Evolutionary conservation across 2,329 filamentous ascomycete genomes (phyloP).

Genomic region (Colletotrichum kahawae): DNA sequence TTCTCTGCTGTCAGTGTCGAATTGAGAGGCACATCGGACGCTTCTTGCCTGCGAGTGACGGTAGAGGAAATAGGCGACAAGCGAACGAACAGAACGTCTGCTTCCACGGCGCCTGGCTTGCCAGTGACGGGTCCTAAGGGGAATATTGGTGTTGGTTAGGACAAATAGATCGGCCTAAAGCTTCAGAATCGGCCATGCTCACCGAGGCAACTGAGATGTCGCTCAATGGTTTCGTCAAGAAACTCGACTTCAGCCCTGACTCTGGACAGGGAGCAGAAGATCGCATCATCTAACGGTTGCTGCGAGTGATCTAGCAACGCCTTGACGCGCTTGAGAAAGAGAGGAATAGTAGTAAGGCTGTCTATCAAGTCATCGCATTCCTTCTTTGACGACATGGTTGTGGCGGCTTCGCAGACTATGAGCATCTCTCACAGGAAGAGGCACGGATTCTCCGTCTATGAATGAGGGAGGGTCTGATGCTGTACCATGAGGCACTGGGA

Average conservation of each 20-base stretch:
- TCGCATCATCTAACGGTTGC: not conserved
- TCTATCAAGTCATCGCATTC: not conserved
- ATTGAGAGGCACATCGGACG: no score
- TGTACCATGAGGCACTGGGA: not conserved
- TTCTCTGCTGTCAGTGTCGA: no score
- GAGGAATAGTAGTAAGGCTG: not conserved
- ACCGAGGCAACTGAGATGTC: not conserved
- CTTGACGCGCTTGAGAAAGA: not conserved
- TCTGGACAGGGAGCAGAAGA: not conserved
- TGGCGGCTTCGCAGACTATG: not conserved
- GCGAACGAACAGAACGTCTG: no score
- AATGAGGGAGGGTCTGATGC: not conserved
- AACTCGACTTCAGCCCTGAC: not conserved
- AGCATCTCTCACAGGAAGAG: not conserved
- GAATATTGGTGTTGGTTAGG: no score
- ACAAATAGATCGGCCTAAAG: no score
- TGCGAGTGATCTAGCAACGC: not conserved
- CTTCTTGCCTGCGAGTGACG: no score
- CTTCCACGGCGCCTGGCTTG: no score
- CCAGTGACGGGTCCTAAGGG: no score
- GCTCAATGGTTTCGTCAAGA: not conserved
- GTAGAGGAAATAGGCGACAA: no score
- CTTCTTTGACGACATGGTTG: not conserved
- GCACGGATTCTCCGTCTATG: not conserved
- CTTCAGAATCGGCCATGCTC: no score